Percentiles rank a stretch among this genome's conserved stretches.
These are phyloP conservation scores for Exutisphaerella laricina DNA, from an alignment of 2,329 filamentous ascomycete species.

Conservation along the genomic window DNA sequence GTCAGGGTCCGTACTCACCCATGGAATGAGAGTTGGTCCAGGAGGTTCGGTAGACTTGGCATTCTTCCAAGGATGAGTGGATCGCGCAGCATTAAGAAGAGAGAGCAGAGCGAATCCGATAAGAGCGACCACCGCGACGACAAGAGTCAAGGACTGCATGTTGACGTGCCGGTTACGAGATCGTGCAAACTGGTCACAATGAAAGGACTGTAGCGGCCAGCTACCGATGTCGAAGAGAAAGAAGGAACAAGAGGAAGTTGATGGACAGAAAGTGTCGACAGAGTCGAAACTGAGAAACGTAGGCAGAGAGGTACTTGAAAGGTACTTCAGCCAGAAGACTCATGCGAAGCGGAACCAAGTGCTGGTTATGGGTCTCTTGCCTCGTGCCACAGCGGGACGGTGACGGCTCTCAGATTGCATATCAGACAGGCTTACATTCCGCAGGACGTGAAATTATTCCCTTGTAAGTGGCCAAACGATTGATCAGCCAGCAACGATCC, in stretches of 20 bases:
- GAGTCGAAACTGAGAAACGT: background rate
- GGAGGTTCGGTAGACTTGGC: slow-evolving; percentile 34
- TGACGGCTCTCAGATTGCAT: background rate
- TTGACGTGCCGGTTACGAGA: background rate
- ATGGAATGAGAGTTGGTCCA: slow-evolving; percentile 37
- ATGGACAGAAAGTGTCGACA: slow-evolving; percentile 4
- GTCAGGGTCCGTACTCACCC: slow-evolving; percentile 6
- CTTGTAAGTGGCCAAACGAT: no score
- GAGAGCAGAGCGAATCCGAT: slow-evolving; percentile 34
- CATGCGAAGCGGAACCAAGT: background rate
- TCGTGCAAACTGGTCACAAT: slow-evolving; percentile 3
- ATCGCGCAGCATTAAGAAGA: slow-evolving; percentile 32
- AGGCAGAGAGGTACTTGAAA: background rate
- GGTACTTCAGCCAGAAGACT: background rate
- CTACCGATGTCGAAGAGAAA: background rate
- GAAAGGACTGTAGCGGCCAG: background rate
- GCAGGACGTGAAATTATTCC: no score
- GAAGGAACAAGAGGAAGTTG: background rate
- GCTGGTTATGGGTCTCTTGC: background rate
- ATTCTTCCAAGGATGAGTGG: slow-evolving; percentile 32
- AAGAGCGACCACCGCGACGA: slow-evolving; percentile 34
- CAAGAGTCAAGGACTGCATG: slow-evolving; percentile 40
- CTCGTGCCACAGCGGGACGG: background rate
- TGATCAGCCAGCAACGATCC: background rate
- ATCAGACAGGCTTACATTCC: no score